Evolutionary conservation across 2,329 filamentous ascomycete genomes (phyloP), one percentile per base, ranked within the genome.

Genomic region (Neodidymelliopsis sp.): DNA sequence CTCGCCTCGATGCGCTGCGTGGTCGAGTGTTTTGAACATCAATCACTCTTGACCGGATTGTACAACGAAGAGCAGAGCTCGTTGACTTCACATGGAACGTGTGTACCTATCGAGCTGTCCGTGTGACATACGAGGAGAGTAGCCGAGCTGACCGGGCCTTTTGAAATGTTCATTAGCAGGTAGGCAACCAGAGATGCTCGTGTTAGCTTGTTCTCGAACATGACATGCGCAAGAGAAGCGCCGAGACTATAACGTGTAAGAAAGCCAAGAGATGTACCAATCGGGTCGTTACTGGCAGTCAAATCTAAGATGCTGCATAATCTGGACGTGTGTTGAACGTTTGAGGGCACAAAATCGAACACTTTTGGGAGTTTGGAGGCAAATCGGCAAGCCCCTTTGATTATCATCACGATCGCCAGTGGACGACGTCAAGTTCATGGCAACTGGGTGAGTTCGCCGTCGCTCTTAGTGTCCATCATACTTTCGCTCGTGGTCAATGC

Each of bases 401-500:
- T 18, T 10, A 7, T 35, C 39, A 39, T 43, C 28, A 34, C 22
- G 46, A 49, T 49, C 46, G 33, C 35, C 46, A 22, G 5, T 29
- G 24, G 18, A 11, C 33, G 23, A 49, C 34, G 28, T 44, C 46
- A 35, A 20, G 24, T 6, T 35, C 19, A 18, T 49, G 39, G 34
- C 28, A 19, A 34, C 22, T 18, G 34, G n/a, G 13, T 22, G 29
- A 29, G 29, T 39, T 50, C 40, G 30, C 33, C n/a, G 13, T 38
- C 23, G 34, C 33, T n/a, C n/a, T n/a, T n/a, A n/a, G n/a, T 25
- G 19, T 30, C 13, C 19, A 39, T 43, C 39, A 8, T 40, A 29
- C 39, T 44, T 28, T 25, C 23, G 20, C 18, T 39, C 24, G 7
- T 29, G 29, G 48, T 51, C 48, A 45, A 37, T 50, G 47, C 36